These are phyloP conservation scores for Chlamydomonas asymmetrica DNA, from an alignment of 139 green algal species.

Conservation along the genomic window DNA sequence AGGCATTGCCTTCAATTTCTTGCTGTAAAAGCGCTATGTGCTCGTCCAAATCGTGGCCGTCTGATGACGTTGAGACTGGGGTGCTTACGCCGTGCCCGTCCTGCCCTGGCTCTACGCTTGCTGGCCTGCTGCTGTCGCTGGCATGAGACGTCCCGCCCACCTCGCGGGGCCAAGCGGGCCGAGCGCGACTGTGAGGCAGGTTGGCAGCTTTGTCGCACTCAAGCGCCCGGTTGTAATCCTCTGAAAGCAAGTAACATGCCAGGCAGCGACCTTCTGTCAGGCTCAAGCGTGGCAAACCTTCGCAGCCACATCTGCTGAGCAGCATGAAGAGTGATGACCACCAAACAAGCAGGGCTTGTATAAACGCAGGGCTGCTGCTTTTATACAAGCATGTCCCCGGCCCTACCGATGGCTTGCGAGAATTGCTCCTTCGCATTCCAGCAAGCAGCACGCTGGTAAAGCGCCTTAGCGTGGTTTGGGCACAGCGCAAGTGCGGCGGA, in stretches of 20 bases:
- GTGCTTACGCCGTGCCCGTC: neutral
- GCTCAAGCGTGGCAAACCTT: neutral
- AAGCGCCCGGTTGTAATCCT: constrained; percentile 11
- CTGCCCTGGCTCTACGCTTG: neutral
- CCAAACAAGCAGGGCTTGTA: neutral
- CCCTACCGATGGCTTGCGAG: constrained; percentile 63
- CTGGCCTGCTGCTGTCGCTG: neutral
- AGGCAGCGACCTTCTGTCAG: neutral
- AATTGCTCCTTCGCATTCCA: constrained; percentile 70
- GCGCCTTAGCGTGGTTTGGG: constrained; percentile 71
- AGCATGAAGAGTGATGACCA: too few relatives aligned
- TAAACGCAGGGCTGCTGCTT: neutral
- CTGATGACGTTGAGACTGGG: constrained; percentile 4
- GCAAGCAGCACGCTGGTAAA: constrained; percentile 72
- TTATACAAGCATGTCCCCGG: neutral
- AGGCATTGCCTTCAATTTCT: too few relatives aligned
- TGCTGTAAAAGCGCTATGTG: too few relatives aligned
- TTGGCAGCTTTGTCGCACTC: constrained; percentile 10
- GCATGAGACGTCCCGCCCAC: too few relatives aligned
- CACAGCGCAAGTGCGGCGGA: constrained; percentile 62
- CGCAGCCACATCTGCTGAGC: neutral
- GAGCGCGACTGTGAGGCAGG: neutral
- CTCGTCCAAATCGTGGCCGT: neutral
- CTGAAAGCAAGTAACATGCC: constrained; percentile 52
- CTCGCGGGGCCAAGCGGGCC: neutral